phyloP scores from a whole-genome alignment of 2,329 filamentous ascomycete species.

The Immersiporthe knoxdaviesiana region DNA sequence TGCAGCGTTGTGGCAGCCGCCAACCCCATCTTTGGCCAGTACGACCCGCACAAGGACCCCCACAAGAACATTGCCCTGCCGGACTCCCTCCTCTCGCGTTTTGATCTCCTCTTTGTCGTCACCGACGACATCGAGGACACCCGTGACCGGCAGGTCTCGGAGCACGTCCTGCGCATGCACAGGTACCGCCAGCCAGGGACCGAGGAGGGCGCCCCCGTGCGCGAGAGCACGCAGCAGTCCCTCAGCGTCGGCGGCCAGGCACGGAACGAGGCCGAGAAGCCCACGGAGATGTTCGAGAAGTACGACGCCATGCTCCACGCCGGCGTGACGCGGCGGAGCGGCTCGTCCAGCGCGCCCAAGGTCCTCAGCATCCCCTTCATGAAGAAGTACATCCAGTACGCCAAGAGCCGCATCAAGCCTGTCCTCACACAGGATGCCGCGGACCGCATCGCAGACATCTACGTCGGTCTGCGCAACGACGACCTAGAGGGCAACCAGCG shows the following conservation, averaged over 20 bases:
- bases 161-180: slow-evolving; percentile 97
- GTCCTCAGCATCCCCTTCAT: slow-evolving; percentile 96
- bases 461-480: slow-evolving; percentile 91
- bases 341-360: slow-evolving; percentile 78
- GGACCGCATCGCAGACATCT: slow-evolving; percentile 87
- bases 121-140: slow-evolving; percentile 98
- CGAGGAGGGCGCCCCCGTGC: slow-evolving; percentile 92
- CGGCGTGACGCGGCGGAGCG: slow-evolving; percentile 78
- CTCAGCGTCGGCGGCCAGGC: slow-evolving; percentile 86
- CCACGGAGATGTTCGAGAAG: slow-evolving; percentile 93
- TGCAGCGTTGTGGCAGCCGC: slow-evolving; percentile 96
- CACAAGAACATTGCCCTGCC: slow-evolving; percentile 98
- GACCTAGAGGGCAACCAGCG: slow-evolving; percentile 94
- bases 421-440: slow-evolving; percentile 88
- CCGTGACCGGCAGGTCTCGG: slow-evolving; percentile 86
- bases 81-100: slow-evolving; percentile 95
- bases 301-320: slow-evolving; percentile 95
- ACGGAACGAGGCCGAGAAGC: slow-evolving; percentile 70
- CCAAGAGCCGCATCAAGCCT: slow-evolving; percentile 88
- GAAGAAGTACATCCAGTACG: slow-evolving; percentile 99
- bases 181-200: slow-evolving; percentile 89
- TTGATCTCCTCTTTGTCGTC: slow-evolving; percentile 95
- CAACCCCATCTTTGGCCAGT: slow-evolving; percentile 97
- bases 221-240: slow-evolving; percentile 82
- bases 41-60: slow-evolving; percentile 97